Conservation (phyloP, 352 stramenopile species). For the Phytophthora pinifolia region DNA sequence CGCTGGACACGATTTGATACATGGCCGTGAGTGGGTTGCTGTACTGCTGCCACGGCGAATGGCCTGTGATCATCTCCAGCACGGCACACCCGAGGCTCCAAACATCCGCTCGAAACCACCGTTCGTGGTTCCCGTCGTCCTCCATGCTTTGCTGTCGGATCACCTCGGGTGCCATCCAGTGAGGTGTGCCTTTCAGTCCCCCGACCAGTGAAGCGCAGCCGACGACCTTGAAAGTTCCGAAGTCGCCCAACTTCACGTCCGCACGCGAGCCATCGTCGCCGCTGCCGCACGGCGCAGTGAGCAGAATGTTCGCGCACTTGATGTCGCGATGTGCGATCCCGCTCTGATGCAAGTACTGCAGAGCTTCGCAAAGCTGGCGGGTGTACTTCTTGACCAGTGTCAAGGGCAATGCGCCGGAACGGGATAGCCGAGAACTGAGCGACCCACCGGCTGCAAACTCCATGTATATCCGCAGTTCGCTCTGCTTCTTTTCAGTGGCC, state of each 20-base stretch:
- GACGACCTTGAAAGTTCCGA: constrained; percentile 77
- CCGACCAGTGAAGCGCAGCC: constrained; percentile 65
- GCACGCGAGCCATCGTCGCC: constrained; percentile 7
- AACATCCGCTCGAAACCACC: constrained; percentile 91
- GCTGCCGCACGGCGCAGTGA: constrained; percentile 23
- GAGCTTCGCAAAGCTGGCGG: constrained; percentile 75
- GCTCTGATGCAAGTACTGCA: constrained; percentile 87
- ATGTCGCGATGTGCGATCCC: constrained; percentile 89
- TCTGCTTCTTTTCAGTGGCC: constrained; percentile 58
- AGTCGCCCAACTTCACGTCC: constrained; percentile 76
- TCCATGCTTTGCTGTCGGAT: constrained; percentile 40
- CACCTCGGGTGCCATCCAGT: constrained; percentile 93
- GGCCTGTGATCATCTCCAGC: constrained; percentile 93
- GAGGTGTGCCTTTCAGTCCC: constrained; percentile 87
- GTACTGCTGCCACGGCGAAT: constrained; percentile 88
- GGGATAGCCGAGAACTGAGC: constrained; percentile 59
- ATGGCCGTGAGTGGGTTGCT: constrained; percentile 90
- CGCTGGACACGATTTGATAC: constrained; percentile 87
- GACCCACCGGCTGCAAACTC: constrained; percentile 87
- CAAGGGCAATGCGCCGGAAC: constrained; percentile 46
- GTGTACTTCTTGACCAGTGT: constrained; percentile 60
- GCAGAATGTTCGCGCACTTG: constrained; percentile 87
- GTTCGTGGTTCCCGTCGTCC: constrained; percentile 32
- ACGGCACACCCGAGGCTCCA: constrained; percentile 93
- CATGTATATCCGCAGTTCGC: constrained; percentile 80